Evolutionary conservation across 2,329 filamentous ascomycete genomes (phyloP).

Genomic region (Fusarium coicis): DNA sequence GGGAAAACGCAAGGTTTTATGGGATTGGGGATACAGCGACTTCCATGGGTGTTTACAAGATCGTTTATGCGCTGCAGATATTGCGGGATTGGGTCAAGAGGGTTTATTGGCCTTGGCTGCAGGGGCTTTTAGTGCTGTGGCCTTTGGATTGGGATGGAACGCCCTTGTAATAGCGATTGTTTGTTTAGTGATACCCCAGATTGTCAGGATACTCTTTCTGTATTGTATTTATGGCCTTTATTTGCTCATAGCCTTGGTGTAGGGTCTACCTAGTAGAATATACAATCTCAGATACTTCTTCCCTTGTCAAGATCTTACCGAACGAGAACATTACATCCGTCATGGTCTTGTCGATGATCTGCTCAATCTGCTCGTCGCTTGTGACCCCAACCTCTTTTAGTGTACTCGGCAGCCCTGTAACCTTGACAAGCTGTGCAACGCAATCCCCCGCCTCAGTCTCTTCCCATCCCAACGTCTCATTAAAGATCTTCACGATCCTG

Average conservation of each 20-base stretch:
- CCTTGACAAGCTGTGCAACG: neutral
- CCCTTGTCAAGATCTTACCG: neutral
- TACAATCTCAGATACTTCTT: conserved; percentile 8
- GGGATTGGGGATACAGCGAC: neutral
- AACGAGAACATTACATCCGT: conserved; percentile 25
- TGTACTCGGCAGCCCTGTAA: neutral
- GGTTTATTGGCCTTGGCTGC: conserved; percentile 12
- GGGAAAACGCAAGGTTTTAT: neutral
- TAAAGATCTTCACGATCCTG: neutral
- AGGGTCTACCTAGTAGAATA: conserved; percentile 6
- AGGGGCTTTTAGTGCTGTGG: neutral
- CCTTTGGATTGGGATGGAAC: neutral
- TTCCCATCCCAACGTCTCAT: conserved; percentile 5
- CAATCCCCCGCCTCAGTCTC: conserved; percentile 10
- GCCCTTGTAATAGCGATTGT: no score
- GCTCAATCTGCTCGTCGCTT: conserved; percentile 5
- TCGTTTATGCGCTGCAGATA: neutral
- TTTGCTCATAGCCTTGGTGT: no score
- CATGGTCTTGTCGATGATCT: conserved; percentile 22
- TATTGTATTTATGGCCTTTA: no score
- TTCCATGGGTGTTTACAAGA: conserved; percentile 4
- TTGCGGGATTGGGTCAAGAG: neutral
- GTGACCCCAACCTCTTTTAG: conserved; percentile 3
- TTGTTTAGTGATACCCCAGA: neutral
- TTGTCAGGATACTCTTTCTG: neutral